Evolutionary conservation across 2,329 filamentous ascomycete genomes (phyloP).

Genomic region (Exophiala spinifera): DNA sequence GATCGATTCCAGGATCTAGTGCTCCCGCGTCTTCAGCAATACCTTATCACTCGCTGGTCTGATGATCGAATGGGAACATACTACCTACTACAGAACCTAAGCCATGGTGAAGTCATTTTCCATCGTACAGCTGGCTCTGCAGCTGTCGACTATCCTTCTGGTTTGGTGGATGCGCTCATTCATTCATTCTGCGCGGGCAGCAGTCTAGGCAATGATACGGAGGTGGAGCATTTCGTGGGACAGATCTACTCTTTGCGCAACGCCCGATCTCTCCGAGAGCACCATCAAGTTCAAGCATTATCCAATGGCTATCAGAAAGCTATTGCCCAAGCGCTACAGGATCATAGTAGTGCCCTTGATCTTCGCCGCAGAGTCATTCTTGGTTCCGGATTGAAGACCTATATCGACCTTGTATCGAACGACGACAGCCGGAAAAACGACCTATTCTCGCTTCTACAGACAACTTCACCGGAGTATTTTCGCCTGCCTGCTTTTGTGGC

Average conservation of each 20-base stretch:
- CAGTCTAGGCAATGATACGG: background rate
- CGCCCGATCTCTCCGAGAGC: constrained; percentile 1
- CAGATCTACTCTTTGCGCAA: constrained; percentile 11
- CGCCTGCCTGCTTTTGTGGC: constrained; percentile 65
- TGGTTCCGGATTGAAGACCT: constrained; percentile 22
- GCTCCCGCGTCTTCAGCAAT: constrained; percentile 78
- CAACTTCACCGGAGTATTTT: constrained; percentile 9
- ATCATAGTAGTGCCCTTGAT: constrained; percentile 5
- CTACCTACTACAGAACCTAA: constrained; percentile 22
- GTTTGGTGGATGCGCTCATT: constrained; percentile 10
- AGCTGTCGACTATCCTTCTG: constrained; percentile 8
- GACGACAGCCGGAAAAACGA: background rate
- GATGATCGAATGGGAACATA: constrained; percentile 59
- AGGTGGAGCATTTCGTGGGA: constrained; percentile 13
- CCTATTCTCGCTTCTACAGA: background rate
- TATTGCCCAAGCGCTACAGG: constrained; percentile 2
- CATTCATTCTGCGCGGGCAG: background rate
- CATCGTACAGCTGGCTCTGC: background rate
- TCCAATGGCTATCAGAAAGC: constrained; percentile 5
- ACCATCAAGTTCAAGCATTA: background rate
- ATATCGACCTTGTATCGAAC: constrained; percentile 7
- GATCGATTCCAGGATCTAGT: constrained; percentile 77
- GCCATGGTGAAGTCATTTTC: background rate
- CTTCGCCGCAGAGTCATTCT: constrained; percentile 13
- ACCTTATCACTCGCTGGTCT: constrained; percentile 70